Percentiles rank a stretch among this genome's conserved stretches.
These are phyloP conservation scores for Candida jianshihensis DNA, from an alignment of 805 yeast genomes.

Conservation along the genomic window DNA sequence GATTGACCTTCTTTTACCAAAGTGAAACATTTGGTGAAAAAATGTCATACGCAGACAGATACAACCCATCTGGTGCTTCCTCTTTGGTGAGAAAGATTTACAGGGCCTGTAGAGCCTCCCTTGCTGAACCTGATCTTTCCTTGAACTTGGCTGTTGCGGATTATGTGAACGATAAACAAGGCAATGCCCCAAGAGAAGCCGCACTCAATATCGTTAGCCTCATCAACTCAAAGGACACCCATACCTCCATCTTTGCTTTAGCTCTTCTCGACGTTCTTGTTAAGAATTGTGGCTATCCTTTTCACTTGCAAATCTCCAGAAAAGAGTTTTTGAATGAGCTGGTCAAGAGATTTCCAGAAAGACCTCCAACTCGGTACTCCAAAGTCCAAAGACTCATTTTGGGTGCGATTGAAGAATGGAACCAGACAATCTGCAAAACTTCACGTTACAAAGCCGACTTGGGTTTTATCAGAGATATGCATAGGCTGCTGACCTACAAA, in stretches of 20 bases:
- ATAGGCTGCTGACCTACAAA: conserved; percentile 77
- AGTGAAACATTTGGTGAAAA: conserved; percentile 3
- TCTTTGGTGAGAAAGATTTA: conserved; percentile 39
- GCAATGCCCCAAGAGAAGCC: conserved; percentile 85
- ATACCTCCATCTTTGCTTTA: conserved; percentile 77
- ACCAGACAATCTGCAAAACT: conserved; percentile 86
- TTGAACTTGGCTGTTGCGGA: conserved; percentile 91
- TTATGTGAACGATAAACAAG: conserved; percentile 87
- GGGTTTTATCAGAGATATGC: conserved; percentile 93
- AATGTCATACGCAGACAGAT: conserved; percentile 15
- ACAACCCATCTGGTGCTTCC: conserved; percentile 16
- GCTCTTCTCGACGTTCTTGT: conserved; percentile 82
- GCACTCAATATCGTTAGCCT: conserved; percentile 78
- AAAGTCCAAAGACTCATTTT: conserved; percentile 78
- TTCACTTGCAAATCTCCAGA: conserved; percentile 89
- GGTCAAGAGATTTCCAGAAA: conserved; percentile 89
- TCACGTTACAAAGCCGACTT: conserved; percentile 87
- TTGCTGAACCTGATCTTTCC: conserved; percentile 81
- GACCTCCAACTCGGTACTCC: conserved; percentile 82
- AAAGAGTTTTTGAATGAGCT: conserved; percentile 91
- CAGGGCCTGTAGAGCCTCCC: conserved; percentile 82
- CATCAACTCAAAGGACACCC: conserved; percentile 77
- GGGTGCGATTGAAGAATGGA: conserved; percentile 95
- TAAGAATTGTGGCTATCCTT: conserved; percentile 96
- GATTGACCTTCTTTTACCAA: background rate